Base-by-base conservation (phyloP, 352 stramenopile genomes). In the Pythium vanterpoolii region DNA sequence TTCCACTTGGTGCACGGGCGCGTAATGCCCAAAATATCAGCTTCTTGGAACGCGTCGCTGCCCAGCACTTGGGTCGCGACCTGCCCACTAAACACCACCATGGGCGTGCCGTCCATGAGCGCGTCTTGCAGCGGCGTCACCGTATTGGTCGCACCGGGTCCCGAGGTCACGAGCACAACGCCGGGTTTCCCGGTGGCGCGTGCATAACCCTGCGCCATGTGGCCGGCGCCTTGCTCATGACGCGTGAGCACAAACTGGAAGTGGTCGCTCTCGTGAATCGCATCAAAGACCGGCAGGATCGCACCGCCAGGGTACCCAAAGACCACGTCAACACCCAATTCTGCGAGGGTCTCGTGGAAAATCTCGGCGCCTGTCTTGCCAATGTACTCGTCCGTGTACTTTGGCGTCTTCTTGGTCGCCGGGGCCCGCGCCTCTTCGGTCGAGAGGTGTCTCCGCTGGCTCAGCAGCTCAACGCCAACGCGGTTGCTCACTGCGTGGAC, bases 1-100 rank as follows among this genome's bases (percentile, higher is more conserved):
- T 97, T 98, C 93, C 93, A 98, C 84, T 98, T 98, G 60, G 94
- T 98, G 66, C 89, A 97, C 24, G 93, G 92, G 19, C 77, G 85
- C 36, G 66, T 97, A 76, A 91, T 95, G 39, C 86, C 86, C 51
- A 95, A 52, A 31, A 95, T 77, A 58, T 95, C 86, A 24, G 85
- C 84, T 46, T 90, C 88, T 65, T 98, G 94, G 73, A 98, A 98
- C 28, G 94, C 94, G 74, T 98, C 94, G 52, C 74, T 95, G 44
- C 81, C 75, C 10, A 97, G 90, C 60, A 97, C 94, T 7, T 82
- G 87, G 3, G 91, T 98, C 0, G 94, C 94, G 45, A 97, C 94
- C 68, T 98, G 94, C 31, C 94, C 94, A 69, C 90, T 97, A 43
- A 98, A 88, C 21, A 98, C 90, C 19, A 98, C 84, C 60, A 98